These are phyloP conservation scores for Botrytis medusae DNA, from an alignment of 2,329 filamentous ascomycete genomes.

Conservation along the genomic window DNA sequence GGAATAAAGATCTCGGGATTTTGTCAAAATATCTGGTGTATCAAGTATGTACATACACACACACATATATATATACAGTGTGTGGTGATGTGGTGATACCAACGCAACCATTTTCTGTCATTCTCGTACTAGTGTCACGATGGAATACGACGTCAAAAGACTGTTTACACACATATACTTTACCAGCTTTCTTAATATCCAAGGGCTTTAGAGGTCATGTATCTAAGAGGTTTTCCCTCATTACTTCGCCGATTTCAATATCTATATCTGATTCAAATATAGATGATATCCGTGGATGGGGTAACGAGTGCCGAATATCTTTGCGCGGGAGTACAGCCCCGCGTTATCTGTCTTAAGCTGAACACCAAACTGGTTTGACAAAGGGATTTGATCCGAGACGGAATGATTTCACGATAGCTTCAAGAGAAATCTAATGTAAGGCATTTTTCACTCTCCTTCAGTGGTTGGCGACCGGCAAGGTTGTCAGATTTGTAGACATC, in stretches of 20 bases:
- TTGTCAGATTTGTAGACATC: not conserved
- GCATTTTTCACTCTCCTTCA: not conserved
- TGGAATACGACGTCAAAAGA: constrained; percentile 1
- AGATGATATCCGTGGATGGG: not conserved
- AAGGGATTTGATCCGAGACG: not conserved
- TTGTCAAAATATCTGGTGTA: constrained; percentile 1
- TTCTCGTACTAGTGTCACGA: constrained; percentile 5
- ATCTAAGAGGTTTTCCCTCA: not conserved
- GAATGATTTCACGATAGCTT: not conserved
- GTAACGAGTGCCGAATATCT: too few relatives aligned
- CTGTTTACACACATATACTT: not conserved
- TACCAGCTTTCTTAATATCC: not conserved
- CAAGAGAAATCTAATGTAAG: not conserved
- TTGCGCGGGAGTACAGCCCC: not conserved
- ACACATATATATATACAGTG: not conserved
- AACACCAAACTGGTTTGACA: not conserved
- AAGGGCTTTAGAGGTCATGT: not conserved
- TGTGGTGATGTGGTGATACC: not conserved
- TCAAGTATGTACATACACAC: not conserved
- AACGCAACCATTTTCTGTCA: not conserved
- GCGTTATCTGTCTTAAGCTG: not conserved
- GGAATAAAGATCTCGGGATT: not conserved
- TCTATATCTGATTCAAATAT: not conserved
- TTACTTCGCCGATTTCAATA: constrained; percentile 4
- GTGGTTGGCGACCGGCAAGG: not conserved